These are phyloP conservation scores for Poronia punctata DNA, from an alignment of 495 filamentous ascomycete genomes.

Conservation along the genomic window DNA sequence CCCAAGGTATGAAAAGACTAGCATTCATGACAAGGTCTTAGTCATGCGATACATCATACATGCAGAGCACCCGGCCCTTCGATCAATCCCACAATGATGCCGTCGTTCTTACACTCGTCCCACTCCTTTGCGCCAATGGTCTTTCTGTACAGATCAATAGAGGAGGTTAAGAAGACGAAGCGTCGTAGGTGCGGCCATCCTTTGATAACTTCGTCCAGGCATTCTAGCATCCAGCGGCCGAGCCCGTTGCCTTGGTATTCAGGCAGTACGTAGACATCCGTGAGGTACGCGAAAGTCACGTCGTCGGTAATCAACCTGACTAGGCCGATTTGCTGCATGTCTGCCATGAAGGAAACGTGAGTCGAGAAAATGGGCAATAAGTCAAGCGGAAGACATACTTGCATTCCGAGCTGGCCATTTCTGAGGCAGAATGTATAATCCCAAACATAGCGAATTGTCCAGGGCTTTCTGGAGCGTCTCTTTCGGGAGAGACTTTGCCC, in stretches of 20 bases:
- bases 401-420: constrained; percentile 24
- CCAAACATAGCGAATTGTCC: constrained; percentile 48
- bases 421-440: constrained; percentile 38
- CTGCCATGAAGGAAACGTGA: constrained; percentile 3
- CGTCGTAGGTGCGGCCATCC: constrained; percentile 50
- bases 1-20: constrained; percentile 13
- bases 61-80: constrained; percentile 17
- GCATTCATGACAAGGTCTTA: background rate
- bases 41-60: constrained; percentile 4
- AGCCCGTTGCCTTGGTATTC: constrained; percentile 54
- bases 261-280: constrained; percentile 57
- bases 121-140: constrained; percentile 39
- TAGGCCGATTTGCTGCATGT: constrained; percentile 42
- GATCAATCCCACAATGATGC: constrained; percentile 14
- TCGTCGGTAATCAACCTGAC: constrained; percentile 59
- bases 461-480: constrained; percentile 38
- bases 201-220: constrained; percentile 48
- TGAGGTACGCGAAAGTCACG: constrained; percentile 60
- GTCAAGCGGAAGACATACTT: constrained; percentile 14
- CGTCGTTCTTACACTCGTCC: constrained; percentile 22
- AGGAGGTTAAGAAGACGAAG: constrained; percentile 45
- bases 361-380: constrained; percentile 4
- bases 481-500: constrained; percentile 38
- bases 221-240: constrained; percentile 54
- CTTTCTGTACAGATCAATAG: constrained; percentile 40